Evolutionary conservation across 345 rosid species (phyloP), one percentile per base, ranked within the genome.

Genomic region (Lepidium africanum): DNA sequence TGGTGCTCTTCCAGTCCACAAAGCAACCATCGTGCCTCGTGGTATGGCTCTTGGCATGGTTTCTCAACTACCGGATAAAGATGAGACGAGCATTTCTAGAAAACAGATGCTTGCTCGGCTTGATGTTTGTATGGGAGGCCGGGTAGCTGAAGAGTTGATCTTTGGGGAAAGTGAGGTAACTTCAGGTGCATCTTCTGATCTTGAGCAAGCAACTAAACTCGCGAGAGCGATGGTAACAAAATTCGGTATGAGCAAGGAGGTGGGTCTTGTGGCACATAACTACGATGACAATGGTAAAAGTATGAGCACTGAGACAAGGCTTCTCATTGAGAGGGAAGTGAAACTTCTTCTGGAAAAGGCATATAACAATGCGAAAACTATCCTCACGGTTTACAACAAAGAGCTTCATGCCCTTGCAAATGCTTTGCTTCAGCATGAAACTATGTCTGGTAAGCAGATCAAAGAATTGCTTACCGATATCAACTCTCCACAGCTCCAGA

Each of bases 41-140:
- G 97, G 99, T 38, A 86, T 82, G 90, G 67, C 99, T 64, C 95
- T 91, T 49, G 99, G 99, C 47, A 89, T 91, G 97, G 99, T 94
- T 42, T 41, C 99, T 61, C 91, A 87, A 59, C 76, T 94, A 77
- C 97, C 97, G 0, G 96, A 91, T 32, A 81, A 87, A 83, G 97
- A 94, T 58, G 78, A 89, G 77, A 86, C 85, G 0, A 86, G 88
- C 61, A 67, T 81, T 21, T 85, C 97, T 0, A 78, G 87, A 50
- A 94, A 84, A 70, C 99, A 91, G 85, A 91, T 94, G 99, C 97
- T 94, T 70, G 97, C 97, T 32, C 74, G 87, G 56, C 90, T 91
- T 49, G 96, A 94, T 83, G 92, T 94, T 48, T 83, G 86, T 79
- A 86, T 94, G 97, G 99, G 99, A 6, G 96, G 99, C 3, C 80